Conservation (phyloP, 2,329 filamentous ascomycete genomes). For the Chaetomiaceae sp. region DNA sequence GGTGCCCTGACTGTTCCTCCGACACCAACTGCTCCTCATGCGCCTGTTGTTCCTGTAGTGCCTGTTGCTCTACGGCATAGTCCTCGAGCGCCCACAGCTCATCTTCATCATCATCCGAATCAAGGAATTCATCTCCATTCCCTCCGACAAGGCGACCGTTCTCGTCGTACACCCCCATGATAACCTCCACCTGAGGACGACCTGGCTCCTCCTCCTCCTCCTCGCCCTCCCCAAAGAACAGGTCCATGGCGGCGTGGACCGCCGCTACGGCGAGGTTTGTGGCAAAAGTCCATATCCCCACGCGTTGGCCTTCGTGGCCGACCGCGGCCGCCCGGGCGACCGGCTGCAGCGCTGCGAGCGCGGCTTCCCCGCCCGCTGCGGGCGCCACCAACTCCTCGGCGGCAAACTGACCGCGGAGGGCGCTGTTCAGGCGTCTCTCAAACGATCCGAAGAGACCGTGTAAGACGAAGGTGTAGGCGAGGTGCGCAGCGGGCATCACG, state of each 20-base stretch:
- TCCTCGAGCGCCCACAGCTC: constrained; percentile 1
- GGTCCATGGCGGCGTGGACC: too few relatives aligned
- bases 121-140: not conserved
- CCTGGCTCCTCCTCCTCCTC: too few relatives aligned
- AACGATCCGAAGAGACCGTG: constrained; percentile 43
- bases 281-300: constrained; percentile 14
- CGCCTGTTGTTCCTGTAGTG: not conserved
- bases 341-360: constrained; percentile 1
- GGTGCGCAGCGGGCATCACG: constrained; percentile 42
- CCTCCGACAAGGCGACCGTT: too few relatives aligned
- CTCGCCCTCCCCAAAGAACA: too few relatives aligned
- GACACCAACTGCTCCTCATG: not conserved
- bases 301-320: constrained; percentile 4
- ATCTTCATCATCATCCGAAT: constrained; percentile 19
- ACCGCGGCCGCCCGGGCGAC: not conserved
- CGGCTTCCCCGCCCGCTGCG: not conserved
- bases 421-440: constrained; percentile 46
- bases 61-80: not conserved
- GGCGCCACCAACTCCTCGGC: constrained; percentile 22
- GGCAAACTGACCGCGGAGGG: constrained; percentile 36
- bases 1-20: too few relatives aligned
- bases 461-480: constrained; percentile 43
- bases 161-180: too few relatives aligned
- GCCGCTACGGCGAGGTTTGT: constrained; percentile 15
- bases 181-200: constrained; percentile 26